A percentile compares a stretch with the other conserved stretches of the same genome.
These are phyloP conservation scores for Calonectria leucothoes DNA, from an alignment of 2,329 filamentous ascomycete genomes.

Conservation along the genomic window DNA sequence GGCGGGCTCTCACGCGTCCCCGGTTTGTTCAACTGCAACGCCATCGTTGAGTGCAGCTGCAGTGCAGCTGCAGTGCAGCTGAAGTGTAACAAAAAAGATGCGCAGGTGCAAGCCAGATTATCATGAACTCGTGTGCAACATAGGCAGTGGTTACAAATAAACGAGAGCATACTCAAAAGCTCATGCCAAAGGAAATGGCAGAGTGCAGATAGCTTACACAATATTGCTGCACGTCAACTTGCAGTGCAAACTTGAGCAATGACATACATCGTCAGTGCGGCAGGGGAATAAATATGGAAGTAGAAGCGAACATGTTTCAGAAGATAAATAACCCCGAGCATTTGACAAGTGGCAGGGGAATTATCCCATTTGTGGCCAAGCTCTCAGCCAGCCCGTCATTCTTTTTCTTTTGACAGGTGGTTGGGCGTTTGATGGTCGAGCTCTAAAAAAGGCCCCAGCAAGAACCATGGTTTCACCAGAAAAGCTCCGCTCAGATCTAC, in stretches of 20 bases:
- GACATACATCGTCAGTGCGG: not conserved
- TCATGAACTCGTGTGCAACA: not conserved
- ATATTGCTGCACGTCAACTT: not conserved
- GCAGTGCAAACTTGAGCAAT: not conserved
- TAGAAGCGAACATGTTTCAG: not conserved
- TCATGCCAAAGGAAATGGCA: not conserved
- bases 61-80: not conserved
- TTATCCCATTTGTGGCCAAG: not conserved
- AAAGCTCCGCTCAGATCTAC: not conserved
- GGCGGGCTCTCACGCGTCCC: not conserved
- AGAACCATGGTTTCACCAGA: not conserved
- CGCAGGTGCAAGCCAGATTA: not conserved
- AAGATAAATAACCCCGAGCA: not conserved
- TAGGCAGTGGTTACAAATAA: not conserved
- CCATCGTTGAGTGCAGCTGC: too few species aligned
- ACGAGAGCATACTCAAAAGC: not conserved
- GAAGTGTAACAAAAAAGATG: not conserved
- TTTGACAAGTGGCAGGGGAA: not conserved
- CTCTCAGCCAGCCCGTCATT: not conserved
- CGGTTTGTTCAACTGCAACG: not conserved
- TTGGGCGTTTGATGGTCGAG: not conserved
- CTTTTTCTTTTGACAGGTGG: not conserved
- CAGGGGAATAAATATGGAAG: not conserved
- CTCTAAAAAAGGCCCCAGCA: not conserved
- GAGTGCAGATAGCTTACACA: not conserved